Base-by-base conservation (phyloP, 768 basidiomycete species). In the Boletus fagicola region DNA sequence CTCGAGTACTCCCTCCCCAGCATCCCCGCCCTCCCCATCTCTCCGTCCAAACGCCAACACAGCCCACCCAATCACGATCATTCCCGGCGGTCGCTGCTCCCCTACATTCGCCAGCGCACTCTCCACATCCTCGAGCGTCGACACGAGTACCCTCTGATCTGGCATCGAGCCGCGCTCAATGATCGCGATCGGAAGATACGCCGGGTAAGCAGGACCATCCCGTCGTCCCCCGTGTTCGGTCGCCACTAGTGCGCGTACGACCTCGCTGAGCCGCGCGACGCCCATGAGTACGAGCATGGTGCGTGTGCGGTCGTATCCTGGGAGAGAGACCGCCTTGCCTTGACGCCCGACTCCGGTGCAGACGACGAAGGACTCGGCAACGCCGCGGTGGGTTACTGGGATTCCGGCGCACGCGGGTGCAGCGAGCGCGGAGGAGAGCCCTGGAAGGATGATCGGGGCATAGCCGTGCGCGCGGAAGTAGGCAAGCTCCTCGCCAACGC, bases 11-110 rank as follows among this genome's bases (percentile, higher is more conserved):
- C 76, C 77, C 24, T 93, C 85, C 0, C 93, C 92, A 20, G 53
- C 62, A 15, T 53, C 58, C 0, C 83, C 86, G 71, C 89, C 86
- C 45, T 66, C 55, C 9, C 66, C 66, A 3, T 54, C 44, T 56
- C 33, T 54, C 13, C 67, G 53, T 16, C 64, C 67, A 44, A 98
- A 73, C 39, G 89, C 86, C 60, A 94, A 69, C 11, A 90, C 88
- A 3, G 87, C 81, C 95, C 95, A 99, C 2, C 97, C 97, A 63
- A 99, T 80, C 31, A 98, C 80, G 69, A 98, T 89, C 90, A 99
- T 94, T 10, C 94, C 97, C 0, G 97, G 97, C 18, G 95, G 94
- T 36, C 95, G 76, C 71, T 98, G 94, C 64, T 92, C 90, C 9
- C 90, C 93, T 2, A 80, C 75, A 58, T 80, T 83, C 54, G 87